Evolutionary conservation across 1,284 basidiomycete species (phyloP).

Genomic region (Cryptococcus neoformans): DNA sequence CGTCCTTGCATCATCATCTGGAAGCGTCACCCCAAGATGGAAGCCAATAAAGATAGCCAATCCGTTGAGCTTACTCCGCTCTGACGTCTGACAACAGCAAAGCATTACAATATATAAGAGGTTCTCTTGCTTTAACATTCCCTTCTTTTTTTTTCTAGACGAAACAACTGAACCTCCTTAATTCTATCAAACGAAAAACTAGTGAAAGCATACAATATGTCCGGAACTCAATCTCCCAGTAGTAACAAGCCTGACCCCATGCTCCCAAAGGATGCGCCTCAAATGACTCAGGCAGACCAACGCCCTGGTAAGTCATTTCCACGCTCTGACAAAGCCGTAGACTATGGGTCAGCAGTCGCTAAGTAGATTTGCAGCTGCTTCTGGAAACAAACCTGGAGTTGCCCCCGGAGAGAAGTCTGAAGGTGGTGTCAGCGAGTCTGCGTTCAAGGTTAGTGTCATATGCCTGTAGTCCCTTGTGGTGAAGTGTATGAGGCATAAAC

Average conservation of each 20-base stretch:
- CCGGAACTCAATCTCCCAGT: constrained; percentile 18
- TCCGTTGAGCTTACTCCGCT: no score
- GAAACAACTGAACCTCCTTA: no score
- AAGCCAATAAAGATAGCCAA: no score
- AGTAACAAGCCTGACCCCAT: constrained; percentile 15
- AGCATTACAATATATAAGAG: no score
- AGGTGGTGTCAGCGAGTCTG: constrained; percentile 6
- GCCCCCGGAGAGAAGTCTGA: constrained; percentile 10
- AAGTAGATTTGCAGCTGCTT: neutral
- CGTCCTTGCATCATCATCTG: no score
- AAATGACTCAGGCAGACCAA: constrained; percentile 23
- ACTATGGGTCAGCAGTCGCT: neutral
- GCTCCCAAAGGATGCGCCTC: constrained; percentile 11
- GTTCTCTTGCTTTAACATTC: no score
- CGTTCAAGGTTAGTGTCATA: constrained; percentile 10
- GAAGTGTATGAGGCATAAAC: neutral
- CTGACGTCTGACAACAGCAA: no score
- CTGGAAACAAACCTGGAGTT: constrained; percentile 3
- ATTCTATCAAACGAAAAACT: no score
- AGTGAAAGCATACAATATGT: no score
- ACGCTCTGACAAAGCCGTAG: neutral
- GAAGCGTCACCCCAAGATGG: no score
- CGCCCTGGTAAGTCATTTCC: constrained; percentile 19
- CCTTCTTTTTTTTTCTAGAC: no score
- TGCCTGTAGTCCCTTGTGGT: neutral